phyloP scores from a whole-genome alignment of 768 basidiomycete genomes.

The Tylopilus intermedius region DNA sequence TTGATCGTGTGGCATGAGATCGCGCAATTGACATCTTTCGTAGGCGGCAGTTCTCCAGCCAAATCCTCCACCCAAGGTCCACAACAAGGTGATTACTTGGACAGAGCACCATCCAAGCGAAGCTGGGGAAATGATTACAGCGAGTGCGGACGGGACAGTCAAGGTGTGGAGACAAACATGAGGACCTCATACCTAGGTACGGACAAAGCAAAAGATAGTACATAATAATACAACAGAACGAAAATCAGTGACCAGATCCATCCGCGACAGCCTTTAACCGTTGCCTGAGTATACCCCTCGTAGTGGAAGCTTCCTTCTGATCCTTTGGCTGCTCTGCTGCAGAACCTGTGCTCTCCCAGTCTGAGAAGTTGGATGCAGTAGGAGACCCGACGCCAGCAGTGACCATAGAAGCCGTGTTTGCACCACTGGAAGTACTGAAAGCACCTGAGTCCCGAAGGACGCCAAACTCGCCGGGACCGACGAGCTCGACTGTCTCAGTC shows the following conservation, averaged over 20 bases:
- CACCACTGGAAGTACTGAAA: conserved; percentile 14
- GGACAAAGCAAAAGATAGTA: not conserved
- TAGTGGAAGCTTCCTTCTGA: conserved; percentile 12
- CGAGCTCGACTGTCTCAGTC: conserved; percentile 62
- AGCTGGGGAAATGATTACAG: conserved; percentile 78
- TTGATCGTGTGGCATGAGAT: not conserved
- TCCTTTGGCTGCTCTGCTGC: conserved; percentile 18
- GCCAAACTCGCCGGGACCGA: conserved; percentile 34
- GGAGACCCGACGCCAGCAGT: conserved; percentile 23
- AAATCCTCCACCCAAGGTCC: conserved; percentile 71
- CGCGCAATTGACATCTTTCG: conserved; percentile 1
- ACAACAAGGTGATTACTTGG: conserved; percentile 86
- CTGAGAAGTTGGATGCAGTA: conserved; percentile 28
- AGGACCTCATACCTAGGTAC: conserved; percentile 1
- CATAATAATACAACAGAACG: conserved; percentile 23
- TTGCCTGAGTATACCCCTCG: conserved; percentile 24
- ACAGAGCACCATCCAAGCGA: conserved; percentile 85
- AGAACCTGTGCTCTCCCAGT: conserved; percentile 28
- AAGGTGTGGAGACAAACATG: conserved; percentile 75
- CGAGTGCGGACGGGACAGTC: conserved; percentile 86
- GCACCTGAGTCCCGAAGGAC: conserved; percentile 25
- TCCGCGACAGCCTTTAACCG: conserved; percentile 30
- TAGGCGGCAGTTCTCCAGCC: conserved; percentile 70
- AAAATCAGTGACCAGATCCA: conserved; percentile 19
- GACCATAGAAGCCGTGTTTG: conserved; percentile 22